phyloP scores from a whole-genome alignment of 192 early-diverging fungal species.

The Mortierella antarctica region DNA sequence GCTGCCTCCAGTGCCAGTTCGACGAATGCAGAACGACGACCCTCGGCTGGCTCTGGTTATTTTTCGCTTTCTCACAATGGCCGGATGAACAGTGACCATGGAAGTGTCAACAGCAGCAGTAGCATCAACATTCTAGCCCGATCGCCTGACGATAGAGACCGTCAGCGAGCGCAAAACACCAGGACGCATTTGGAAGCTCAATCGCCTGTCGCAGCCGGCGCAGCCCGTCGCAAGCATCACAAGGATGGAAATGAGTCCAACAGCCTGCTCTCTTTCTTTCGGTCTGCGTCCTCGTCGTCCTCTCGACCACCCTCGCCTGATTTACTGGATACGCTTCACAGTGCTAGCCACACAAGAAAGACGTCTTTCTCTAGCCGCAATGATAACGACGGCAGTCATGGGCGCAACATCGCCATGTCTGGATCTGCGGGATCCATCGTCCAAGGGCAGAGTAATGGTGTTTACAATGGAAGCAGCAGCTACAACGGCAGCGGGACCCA shows the following conservation, averaged over 20 bases:
- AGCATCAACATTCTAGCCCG: background rate
- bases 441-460: conserved; percentile 4
- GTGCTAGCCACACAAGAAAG: conserved; percentile 25
- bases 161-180: background rate
- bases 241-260: conserved; percentile 31
- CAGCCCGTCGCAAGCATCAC: conserved; percentile 4
- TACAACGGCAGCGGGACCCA: conserved; percentile 9
- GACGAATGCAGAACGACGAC: conserved; percentile 8
- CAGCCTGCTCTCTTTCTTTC: conserved; percentile 35
- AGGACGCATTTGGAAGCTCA: conserved; percentile 13
- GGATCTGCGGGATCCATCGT: conserved; percentile 21
- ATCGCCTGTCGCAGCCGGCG: background rate
- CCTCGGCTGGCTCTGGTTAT: conserved; percentile 41
- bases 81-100: conserved; percentile 9
- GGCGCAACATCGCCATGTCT: conserved; percentile 4
- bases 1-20: background rate
- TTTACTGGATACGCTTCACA: conserved; percentile 12
- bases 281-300: conserved; percentile 15
- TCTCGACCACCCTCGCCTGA: conserved; percentile 48
- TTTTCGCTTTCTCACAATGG: conserved; percentile 13
- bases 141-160: conserved; percentile 19
- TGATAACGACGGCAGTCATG: conserved; percentile 3
- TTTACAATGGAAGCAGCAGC: background rate
- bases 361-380: conserved; percentile 33
- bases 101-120: background rate